Evolutionary conservation across 2,329 filamentous ascomycete genomes (phyloP).

Genomic region (Penicillium griseofulvum): DNA sequence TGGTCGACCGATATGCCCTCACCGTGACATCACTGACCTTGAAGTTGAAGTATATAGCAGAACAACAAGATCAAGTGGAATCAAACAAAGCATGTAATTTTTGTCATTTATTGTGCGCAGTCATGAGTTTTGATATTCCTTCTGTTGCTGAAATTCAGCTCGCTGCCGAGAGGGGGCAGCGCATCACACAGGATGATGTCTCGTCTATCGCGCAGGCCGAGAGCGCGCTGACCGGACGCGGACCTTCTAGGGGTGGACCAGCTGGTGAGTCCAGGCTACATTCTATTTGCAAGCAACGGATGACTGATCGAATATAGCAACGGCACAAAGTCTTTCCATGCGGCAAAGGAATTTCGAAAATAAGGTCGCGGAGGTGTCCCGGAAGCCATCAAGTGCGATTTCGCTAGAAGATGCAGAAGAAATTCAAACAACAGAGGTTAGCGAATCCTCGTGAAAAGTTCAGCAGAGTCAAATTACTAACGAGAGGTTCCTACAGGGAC

Average conservation of each 20-base stretch:
- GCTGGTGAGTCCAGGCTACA: slow-evolving; percentile 23
- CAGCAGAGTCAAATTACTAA: background rate
- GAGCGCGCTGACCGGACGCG: slow-evolving; percentile 30
- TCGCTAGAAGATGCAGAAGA: slow-evolving; percentile 33
- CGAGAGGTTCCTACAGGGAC: slow-evolving; percentile 20
- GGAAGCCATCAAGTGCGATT: slow-evolving; percentile 34
- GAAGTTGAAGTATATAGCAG: slow-evolving; percentile 11
- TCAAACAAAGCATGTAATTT: background rate
- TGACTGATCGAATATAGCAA: slow-evolving; percentile 21
- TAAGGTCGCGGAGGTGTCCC: slow-evolving; percentile 31
- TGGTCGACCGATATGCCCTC: slow-evolving; percentile 15
- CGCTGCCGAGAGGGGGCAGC: slow-evolving; percentile 31
- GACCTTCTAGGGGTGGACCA: slow-evolving; percentile 33
- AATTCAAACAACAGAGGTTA: slow-evolving; percentile 33
- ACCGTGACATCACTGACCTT: slow-evolving; percentile 27
- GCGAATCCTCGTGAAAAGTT: background rate
- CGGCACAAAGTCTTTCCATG: slow-evolving; percentile 34
- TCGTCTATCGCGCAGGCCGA: slow-evolving; percentile 34
- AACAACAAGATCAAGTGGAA: background rate
- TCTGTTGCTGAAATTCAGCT: slow-evolving; percentile 32
- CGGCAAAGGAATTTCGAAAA: slow-evolving; percentile 36
- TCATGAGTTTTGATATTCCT: slow-evolving; percentile 28
- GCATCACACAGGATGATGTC: slow-evolving; percentile 34
- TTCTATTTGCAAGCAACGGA: background rate
- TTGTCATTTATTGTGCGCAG: background rate